Base-by-base conservation (phyloP, 2,329 filamentous ascomycete genomes). In the Aspergillus ochraceus region DNA sequence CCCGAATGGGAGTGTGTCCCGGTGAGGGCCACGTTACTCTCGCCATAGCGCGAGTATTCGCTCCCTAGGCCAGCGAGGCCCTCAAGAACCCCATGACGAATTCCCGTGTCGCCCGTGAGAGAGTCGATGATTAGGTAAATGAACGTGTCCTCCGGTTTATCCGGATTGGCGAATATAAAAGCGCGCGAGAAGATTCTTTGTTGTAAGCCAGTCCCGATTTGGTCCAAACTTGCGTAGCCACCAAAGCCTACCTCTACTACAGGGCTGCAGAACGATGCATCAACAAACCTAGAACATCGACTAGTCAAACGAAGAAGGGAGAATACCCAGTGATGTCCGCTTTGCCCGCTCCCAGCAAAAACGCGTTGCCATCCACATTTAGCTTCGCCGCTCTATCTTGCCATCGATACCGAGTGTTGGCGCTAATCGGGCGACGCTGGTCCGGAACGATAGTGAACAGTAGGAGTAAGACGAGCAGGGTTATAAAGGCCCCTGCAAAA, bases 1-100 rank as follows among this genome's bases (percentile, higher is more conserved):
- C 93, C 94, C 24, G 92, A 89, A 77, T 98, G 94, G 26, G 91
- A 95, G 75, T 98, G 94, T 0, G 94, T 98, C 56, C 93, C 94
- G 0, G 92, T 96, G 22, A 98, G 85, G 36, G 94, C 94, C 39
- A 97, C 79, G 70, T 97, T 98, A 67, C 90, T 84, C 68, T 90
- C 85, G 51, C 83, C 86, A 75, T 97, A 98, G 29, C 88, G 77
- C 1, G 84, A 80, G 73, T 93, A 97, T 3, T 89, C 88, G 17
- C 81, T 75, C 0, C 93, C 94, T 8, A 96, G 78, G 0, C 79
- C 81, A 45, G 82, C 79, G 9, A 98, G 80, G 1, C 86, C 90
- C 57, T 94, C 84, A 11, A 98, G 77, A 51, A 97, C 92, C n/a
- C 93, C 93, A 74, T 92, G 87, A 14, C 93, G 86, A 47, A 97